Evolutionary conservation across 73 alveolate genomes (phyloP).

Genomic region (Stentor roeselii): DNA sequence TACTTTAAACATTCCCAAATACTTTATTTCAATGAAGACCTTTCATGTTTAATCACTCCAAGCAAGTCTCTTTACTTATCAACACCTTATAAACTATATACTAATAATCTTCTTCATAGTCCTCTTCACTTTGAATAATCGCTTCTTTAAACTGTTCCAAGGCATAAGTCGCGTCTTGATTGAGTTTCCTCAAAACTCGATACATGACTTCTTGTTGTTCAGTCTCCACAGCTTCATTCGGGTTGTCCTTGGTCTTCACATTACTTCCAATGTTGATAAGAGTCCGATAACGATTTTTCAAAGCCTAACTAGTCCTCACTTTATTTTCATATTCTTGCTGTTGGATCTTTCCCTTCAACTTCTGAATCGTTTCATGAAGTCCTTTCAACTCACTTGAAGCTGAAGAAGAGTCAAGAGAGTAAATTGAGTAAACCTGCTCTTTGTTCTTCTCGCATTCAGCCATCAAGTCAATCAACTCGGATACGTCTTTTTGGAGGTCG

Average conservation of each 20-base stretch:
- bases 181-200: slow-evolving; percentile 3
- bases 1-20: too few species aligned
- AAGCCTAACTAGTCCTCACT: too few species aligned
- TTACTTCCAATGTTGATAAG: not conserved
- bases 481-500: not conserved
- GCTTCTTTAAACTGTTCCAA: not conserved
- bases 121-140: slow-evolving; percentile 1
- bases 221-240: not conserved
- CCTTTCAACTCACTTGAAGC: not conserved
- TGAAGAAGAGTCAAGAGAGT: not conserved
- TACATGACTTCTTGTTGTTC: not conserved
- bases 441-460: not conserved
- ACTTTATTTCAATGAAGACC: too few species aligned
- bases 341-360: not conserved
- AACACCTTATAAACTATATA: too few species aligned
- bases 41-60: too few species aligned
- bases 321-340: not conserved
- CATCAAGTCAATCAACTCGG: not conserved
- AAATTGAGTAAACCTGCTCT: not conserved
- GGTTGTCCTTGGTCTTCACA: not conserved
- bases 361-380: not conserved
- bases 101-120: slow-evolving; percentile 7
- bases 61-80: too few species aligned
- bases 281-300: not conserved
- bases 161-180: not conserved